These are phyloP conservation scores for Chaetomium sp. DNA, from an alignment of 2,329 filamentous ascomycete genomes.

Conservation along the genomic window DNA sequence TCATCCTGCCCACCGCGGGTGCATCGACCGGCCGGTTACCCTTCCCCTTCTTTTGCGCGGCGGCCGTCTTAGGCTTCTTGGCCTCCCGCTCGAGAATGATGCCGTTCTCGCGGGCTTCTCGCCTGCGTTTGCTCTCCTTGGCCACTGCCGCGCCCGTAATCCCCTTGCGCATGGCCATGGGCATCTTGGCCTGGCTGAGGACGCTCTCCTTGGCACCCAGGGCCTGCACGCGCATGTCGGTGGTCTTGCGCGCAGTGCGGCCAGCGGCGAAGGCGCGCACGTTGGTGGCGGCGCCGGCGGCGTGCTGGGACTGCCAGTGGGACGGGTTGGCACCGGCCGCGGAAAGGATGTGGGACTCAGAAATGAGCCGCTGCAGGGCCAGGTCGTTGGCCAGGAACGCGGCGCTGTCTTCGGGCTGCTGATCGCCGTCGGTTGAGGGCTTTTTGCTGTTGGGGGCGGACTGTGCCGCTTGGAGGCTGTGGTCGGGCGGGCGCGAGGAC, in stretches of 20 bases:
- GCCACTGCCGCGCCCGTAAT: conserved; percentile 61
- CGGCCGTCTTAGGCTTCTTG: conserved; percentile 31
- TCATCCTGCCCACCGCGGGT: conserved; percentile 74
- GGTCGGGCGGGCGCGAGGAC: conserved; percentile 45
- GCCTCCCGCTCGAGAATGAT: conserved; percentile 66
- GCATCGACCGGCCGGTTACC: conserved; percentile 60
- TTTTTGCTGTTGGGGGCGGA: conserved; percentile 22
- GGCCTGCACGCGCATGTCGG: conserved; percentile 75
- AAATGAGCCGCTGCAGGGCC: conserved; percentile 80
- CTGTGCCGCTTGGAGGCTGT: conserved; percentile 16
- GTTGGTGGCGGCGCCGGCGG: conserved; percentile 31
- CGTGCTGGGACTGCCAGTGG: conserved; percentile 32
- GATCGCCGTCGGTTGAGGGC: conserved; percentile 28
- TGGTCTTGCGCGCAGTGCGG: conserved; percentile 70
- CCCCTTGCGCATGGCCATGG: conserved; percentile 78
- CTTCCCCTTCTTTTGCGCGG: conserved; percentile 35
- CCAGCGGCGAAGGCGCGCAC: conserved; percentile 47
- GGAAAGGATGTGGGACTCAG: conserved; percentile 82
- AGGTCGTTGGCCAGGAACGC: conserved; percentile 84
- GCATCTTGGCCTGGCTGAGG: conserved; percentile 78
- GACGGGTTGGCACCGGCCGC: conserved; percentile 45
- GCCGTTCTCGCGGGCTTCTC: conserved; percentile 82
- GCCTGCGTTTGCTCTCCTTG: conserved; percentile 64
- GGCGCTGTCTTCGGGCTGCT: conserved; percentile 52
- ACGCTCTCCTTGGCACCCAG: conserved; percentile 72